Conservation (phyloP, 768 basidiomycete genomes). For the Termitomyces sp. region DNA sequence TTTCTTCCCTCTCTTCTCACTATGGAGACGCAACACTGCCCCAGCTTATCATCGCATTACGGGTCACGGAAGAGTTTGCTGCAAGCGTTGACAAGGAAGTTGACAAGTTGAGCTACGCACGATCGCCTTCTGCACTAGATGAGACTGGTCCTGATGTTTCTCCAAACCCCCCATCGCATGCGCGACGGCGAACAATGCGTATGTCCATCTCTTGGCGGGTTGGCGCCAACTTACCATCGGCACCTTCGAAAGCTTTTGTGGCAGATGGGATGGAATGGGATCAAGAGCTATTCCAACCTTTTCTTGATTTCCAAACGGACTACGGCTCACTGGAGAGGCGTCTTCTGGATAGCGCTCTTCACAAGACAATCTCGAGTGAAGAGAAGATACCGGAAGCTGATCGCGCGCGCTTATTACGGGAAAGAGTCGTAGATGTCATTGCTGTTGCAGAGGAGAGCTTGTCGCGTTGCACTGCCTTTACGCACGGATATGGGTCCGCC, state of each 20-base stretch:
- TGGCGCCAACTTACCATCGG: constrained; percentile 26
- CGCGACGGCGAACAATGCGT: constrained; percentile 51
- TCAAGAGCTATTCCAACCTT: constrained; percentile 87
- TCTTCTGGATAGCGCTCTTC: constrained; percentile 54
- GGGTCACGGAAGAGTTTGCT: constrained; percentile 81
- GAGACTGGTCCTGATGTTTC: constrained; percentile 14
- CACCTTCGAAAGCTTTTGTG: constrained; percentile 16
- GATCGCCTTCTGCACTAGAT: constrained; percentile 16
- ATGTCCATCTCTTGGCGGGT: constrained; percentile 63
- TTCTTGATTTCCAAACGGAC: constrained; percentile 84
- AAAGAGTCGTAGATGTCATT: constrained; percentile 72
- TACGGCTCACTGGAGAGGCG: constrained; percentile 76
- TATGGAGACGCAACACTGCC: constrained; percentile 58
- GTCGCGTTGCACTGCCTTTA: constrained; percentile 68
- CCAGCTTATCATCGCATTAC: constrained; percentile 66
- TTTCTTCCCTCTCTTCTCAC: constrained; percentile 62
- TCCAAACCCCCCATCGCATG: constrained; percentile 18
- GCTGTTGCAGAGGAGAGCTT: constrained; percentile 76
- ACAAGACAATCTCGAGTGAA: constrained; percentile 38
- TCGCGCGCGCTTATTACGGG: constrained; percentile 62
- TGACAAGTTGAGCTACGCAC: constrained; percentile 54
- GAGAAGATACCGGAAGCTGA: constrained; percentile 35
- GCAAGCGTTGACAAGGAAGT: constrained; percentile 65
- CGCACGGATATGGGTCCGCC: constrained; percentile 80
- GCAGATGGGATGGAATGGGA: constrained; percentile 71